Evolutionary conservation across 2,329 filamentous ascomycete species (phyloP).

Genomic region (Eutypella sp.): DNA sequence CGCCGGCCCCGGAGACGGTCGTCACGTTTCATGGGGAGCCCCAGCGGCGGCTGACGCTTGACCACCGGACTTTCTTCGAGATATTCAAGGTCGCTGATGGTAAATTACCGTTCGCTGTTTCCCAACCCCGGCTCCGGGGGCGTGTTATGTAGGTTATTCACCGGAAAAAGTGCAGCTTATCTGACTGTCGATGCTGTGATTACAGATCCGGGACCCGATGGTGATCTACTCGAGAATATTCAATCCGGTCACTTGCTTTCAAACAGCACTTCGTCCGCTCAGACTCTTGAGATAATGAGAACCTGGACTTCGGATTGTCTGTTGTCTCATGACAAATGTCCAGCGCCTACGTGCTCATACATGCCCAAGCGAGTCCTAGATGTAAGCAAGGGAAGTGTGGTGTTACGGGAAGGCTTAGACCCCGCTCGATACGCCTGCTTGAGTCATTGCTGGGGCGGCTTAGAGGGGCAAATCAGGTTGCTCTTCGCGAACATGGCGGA

Average conservation of each 20-base stretch:
- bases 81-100: background rate
- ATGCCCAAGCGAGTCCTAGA: constrained; percentile 10
- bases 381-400: background rate
- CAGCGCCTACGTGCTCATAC: background rate
- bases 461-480: constrained; percentile 4
- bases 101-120: too few relatives aligned
- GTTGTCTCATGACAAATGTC: background rate
- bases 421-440: constrained; percentile 7
- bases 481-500: constrained; percentile 3
- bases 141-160: too few relatives aligned
- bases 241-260: background rate
- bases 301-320: background rate
- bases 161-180: too few relatives aligned
- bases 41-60: background rate
- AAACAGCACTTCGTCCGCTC: background rate
- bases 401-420: constrained; percentile 3
- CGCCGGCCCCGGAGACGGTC: background rate
- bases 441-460: constrained; percentile 11
- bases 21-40: background rate
- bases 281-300: background rate
- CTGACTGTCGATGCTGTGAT: too few relatives aligned
- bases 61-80: background rate
- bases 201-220: background rate
- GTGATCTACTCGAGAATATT: background rate
- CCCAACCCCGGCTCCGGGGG: too few relatives aligned